Evolutionary conservation across 805 yeast species (phyloP).

Genomic region (Blastobotrys terrestris): DNA sequence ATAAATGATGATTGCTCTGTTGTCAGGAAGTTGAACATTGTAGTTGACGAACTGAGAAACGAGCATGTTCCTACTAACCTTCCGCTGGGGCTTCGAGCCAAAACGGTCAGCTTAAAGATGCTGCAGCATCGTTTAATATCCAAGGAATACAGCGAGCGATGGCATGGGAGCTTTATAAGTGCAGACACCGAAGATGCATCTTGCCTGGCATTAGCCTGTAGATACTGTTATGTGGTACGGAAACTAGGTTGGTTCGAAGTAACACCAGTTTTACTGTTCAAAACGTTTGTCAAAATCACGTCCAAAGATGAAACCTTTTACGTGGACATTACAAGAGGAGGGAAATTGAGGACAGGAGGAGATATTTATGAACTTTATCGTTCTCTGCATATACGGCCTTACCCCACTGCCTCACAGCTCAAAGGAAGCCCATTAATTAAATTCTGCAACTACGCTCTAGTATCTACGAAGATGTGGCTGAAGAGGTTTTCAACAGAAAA

Average conservation of each 20-base stretch:
- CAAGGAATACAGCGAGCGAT: neutral
- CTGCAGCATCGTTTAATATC: neutral
- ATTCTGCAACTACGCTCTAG: neutral
- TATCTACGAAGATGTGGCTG: constrained; percentile 11
- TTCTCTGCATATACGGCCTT: constrained; percentile 3
- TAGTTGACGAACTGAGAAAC: neutral
- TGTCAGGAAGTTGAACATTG: neutral
- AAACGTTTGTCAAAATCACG: neutral
- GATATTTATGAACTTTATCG: constrained; percentile 23
- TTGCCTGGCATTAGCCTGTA: constrained; percentile 14
- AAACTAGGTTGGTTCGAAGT: constrained; percentile 1
- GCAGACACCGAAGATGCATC: constrained; percentile 13
- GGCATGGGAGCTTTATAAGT: constrained; percentile 2
- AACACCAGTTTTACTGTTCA: neutral
- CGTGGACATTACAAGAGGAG: constrained; percentile 20
- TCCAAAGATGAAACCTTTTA: constrained; percentile 10
- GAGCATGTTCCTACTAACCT: neutral
- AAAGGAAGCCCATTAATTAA: neutral
- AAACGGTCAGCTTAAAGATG: neutral
- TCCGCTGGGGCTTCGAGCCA: neutral
- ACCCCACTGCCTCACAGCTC: neutral
- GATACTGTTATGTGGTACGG: constrained; percentile 15
- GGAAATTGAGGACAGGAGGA: constrained; percentile 15
- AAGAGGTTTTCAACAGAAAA: neutral
- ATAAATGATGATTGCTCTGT: neutral